phyloP scores from a whole-genome alignment of 257 asterid species.

The Dorcoceras hygrometricum region DNA sequence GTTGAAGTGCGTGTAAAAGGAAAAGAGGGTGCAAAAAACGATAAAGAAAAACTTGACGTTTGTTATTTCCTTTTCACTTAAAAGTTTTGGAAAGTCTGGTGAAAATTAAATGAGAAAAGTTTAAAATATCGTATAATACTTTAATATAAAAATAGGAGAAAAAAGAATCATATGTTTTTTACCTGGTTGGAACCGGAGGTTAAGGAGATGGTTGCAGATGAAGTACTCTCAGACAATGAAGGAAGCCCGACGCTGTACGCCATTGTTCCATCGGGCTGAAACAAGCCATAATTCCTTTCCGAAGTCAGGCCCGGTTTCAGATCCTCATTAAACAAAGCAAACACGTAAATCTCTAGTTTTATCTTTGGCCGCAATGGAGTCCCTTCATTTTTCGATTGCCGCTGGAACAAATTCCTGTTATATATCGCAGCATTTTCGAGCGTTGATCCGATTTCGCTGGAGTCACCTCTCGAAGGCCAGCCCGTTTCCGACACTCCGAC shows the following conservation, averaged over 20 bases:
- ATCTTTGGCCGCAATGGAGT: constrained; percentile 66
- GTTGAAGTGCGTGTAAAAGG: no score
- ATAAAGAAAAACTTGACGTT: no score
- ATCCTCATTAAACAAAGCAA: constrained; percentile 80
- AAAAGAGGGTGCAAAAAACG: no score
- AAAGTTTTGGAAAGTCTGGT: no score
- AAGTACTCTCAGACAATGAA: constrained; percentile 15
- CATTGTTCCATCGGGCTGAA: constrained; percentile 68
- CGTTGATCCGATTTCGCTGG: constrained; percentile 60
- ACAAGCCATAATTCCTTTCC: constrained; percentile 69
- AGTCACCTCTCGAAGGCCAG: constrained; percentile 84
- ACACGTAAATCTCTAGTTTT: constrained; percentile 62
- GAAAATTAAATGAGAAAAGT: no score
- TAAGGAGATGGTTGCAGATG: constrained; percentile 31
- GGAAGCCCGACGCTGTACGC: constrained; percentile 54
- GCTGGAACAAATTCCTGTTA: constrained; percentile 60
- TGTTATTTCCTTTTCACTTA: no score
- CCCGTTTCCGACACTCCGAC: constrained; percentile 83
- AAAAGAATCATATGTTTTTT: constrained; percentile 7
- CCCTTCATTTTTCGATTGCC: constrained; percentile 59
- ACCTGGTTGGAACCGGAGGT: constrained; percentile 62
- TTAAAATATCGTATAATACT: not conserved
- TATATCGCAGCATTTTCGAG: constrained; percentile 56
- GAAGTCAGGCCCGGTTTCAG: constrained; percentile 80
- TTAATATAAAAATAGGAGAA: not conserved